These are phyloP conservation scores for Fraxinus nigra DNA, from an alignment of 305 asterid species.

Conservation along the genomic window DNA sequence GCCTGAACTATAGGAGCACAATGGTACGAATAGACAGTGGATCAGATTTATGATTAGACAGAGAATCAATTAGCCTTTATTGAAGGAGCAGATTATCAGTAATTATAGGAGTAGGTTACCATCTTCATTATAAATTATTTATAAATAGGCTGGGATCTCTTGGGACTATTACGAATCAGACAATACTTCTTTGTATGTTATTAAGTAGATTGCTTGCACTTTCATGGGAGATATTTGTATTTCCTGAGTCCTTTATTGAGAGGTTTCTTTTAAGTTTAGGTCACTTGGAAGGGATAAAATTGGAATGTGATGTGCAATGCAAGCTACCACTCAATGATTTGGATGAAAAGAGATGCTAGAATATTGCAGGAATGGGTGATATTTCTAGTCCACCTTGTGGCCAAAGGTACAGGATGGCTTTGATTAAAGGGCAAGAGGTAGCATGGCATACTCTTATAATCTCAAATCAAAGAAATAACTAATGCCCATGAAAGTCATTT, in stretches of 20 bases:
- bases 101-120: not conserved
- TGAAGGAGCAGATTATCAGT: slow-evolving; percentile 3
- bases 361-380: not conserved
- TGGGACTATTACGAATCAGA: not conserved
- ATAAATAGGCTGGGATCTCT: not conserved
- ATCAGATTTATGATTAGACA: not conserved
- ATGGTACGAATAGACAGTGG: not conserved
- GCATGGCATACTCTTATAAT: not conserved
- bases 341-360: not conserved
- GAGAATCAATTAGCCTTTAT: not conserved
- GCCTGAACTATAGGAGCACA: not conserved
- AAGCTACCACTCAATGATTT: not conserved
- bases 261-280: not conserved
- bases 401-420: not conserved
- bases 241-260: not conserved
- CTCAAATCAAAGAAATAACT: not conserved
- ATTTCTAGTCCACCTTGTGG: not conserved
- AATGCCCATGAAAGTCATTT: not conserved
- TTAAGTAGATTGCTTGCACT: not conserved
- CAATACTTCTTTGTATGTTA: not conserved
- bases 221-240: not conserved
- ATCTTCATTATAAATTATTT: not conserved
- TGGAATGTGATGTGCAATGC: not conserved
- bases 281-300: not conserved
- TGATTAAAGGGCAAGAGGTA: not conserved